Conservation (phyloP, 1,284 basidiomycete genomes). For the Ustilago cynodontis region DNA sequence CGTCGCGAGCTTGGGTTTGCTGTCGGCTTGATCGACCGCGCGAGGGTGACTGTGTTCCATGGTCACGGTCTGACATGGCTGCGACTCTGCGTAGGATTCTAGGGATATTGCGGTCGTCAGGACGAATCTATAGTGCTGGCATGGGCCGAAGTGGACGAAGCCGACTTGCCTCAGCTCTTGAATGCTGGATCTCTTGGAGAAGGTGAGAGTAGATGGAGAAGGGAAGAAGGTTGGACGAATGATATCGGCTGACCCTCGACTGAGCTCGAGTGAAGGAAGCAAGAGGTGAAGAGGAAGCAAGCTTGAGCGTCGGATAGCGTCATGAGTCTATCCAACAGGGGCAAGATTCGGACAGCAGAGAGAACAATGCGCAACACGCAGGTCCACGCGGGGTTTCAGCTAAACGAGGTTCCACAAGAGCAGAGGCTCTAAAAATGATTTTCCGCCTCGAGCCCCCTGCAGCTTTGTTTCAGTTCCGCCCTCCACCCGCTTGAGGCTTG, state of each 20-base stretch:
- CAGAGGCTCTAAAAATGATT: background rate
- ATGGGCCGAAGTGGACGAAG: background rate
- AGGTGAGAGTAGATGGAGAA: background rate
- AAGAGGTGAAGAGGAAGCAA: background rate
- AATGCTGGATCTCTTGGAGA: background rate
- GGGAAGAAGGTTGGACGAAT: background rate
- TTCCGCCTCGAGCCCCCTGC: constrained; percentile 15
- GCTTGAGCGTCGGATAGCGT: background rate
- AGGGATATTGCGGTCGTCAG: background rate
- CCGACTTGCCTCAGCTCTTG: background rate
- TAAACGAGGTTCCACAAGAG: background rate
- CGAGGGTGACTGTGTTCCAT: background rate
- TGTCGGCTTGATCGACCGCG: background rate
- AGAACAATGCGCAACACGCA: constrained; percentile 7
- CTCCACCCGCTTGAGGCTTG: constrained; percentile 3
- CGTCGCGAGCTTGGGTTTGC: background rate
- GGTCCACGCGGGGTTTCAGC: background rate
- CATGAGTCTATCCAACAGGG: background rate
- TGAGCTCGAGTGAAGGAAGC: background rate
- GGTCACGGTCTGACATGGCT: constrained; percentile 14
- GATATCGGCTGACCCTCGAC: background rate
- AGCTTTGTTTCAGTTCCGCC: background rate
- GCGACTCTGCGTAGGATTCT: background rate
- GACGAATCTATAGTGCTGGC: background rate
- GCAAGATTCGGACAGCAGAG: background rate